phyloP scores from a whole-genome alignment of 2,329 filamentous ascomycete species.

The Botrytis medusae region DNA sequence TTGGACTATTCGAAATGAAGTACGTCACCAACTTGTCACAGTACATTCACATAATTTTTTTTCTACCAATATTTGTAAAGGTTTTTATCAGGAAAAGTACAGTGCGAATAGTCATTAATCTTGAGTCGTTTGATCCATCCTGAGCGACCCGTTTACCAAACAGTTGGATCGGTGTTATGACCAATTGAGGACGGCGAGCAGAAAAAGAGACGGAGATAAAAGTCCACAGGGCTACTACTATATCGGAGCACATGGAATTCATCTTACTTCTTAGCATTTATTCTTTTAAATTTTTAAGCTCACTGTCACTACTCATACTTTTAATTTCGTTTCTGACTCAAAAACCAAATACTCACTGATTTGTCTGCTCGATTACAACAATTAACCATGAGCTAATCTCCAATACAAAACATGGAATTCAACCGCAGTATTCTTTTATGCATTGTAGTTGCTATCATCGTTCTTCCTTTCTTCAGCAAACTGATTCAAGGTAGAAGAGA shows the following conservation, averaged over 20 bases:
- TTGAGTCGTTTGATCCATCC: background rate
- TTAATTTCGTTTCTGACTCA: background rate
- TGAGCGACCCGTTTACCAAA: background rate
- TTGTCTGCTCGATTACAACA: background rate
- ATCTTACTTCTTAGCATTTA: background rate
- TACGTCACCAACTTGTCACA: background rate
- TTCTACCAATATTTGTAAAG: background rate
- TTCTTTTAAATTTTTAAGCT: accelerated
- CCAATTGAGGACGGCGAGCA: background rate
- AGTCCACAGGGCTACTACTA: background rate
- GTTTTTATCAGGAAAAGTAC: background rate
- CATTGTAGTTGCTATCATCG: background rate
- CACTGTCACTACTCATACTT: background rate
- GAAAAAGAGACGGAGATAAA: background rate
- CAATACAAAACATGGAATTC: background rate
- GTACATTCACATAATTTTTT: background rate
- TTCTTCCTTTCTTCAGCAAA: background rate
- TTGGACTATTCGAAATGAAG: background rate
- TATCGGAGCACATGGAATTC: background rate
- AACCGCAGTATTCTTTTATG: background rate
- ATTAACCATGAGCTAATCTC: background rate
- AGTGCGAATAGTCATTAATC: background rate
- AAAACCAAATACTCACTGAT: background rate
- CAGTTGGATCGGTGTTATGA: background rate
- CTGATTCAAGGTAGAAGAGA: background rate